Percentiles rank a stretch among this genome's conserved stretches.
Evolutionary conservation across 768 basidiomycete genomes (phyloP).

Genomic region (Boletus fagicola): DNA sequence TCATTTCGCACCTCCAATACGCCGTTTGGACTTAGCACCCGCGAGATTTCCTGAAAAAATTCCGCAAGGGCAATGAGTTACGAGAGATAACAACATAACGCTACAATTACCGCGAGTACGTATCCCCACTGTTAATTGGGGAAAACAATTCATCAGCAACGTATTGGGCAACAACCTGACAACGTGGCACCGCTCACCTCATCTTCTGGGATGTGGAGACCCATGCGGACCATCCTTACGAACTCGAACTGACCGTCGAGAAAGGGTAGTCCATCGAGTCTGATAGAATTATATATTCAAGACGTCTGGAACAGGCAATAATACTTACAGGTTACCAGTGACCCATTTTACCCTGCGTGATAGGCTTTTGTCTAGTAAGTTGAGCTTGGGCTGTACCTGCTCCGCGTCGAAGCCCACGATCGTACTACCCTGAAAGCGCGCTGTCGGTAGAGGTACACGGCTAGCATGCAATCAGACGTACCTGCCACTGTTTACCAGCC

Average conservation of each 20-base stretch:
- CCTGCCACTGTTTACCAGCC: conserved; percentile 66
- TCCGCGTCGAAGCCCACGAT: conserved; percentile 62
- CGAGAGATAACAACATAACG: conserved; percentile 11
- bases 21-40: conserved; percentile 62
- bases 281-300: conserved; percentile 27
- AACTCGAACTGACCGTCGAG: conserved; percentile 57
- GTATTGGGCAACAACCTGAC: not conserved
- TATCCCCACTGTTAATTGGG: conserved; percentile 52
- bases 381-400: conserved; percentile 50
- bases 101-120: conserved; percentile 53
- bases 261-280: conserved; percentile 66
- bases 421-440: conserved; percentile 42
- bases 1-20: conserved; percentile 55
- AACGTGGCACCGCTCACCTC: conserved; percentile 42
- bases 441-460: not conserved
- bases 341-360: conserved; percentile 60
- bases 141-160: conserved; percentile 19
- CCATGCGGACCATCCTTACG: conserved; percentile 61
- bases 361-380: conserved; percentile 39
- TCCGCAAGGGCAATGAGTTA: conserved; percentile 10
- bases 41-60: conserved; percentile 55
- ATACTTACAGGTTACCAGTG: conserved; percentile 72
- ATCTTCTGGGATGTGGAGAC: conserved; percentile 69
- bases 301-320: conserved; percentile 5
- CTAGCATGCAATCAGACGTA: conserved; percentile 29